Evolutionary conservation across 2,329 filamentous ascomycete species (phyloP).

Genomic region (Balansia obtecta): DNA sequence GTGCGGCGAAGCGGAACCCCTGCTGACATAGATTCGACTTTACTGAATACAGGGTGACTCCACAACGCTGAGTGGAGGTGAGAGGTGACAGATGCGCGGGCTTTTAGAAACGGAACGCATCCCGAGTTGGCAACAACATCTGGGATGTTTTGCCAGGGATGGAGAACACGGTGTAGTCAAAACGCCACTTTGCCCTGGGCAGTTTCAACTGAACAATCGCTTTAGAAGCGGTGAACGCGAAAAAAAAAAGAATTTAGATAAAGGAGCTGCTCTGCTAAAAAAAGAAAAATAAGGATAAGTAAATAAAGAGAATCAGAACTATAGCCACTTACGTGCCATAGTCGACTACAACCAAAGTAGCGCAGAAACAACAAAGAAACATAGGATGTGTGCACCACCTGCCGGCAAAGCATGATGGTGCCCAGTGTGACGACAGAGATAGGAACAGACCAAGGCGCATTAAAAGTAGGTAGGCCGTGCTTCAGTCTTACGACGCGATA

Average conservation of each 20-base stretch:
- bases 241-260: not conserved
- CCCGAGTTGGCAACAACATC: not conserved
- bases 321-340: not conserved
- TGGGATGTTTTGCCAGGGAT: not conserved
- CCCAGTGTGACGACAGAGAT: not conserved
- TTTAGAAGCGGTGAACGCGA: conserved; percentile 1
- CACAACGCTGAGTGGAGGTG: not conserved
- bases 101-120: not conserved
- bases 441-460: too few species aligned
- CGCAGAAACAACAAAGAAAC: not conserved
- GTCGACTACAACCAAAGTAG: not conserved
- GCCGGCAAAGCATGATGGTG: not conserved
- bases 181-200: not conserved
- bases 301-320: not conserved
- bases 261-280: not conserved
- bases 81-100: not conserved
- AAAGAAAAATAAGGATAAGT: not conserved
- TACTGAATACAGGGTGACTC: not conserved
- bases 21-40: not conserved
- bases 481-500: not conserved
- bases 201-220: not conserved
- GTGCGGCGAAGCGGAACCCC: not conserved
- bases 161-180: not conserved
- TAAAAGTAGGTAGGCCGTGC: not conserved
- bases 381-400: not conserved